Evolutionary conservation across 2,329 filamentous ascomycete genomes (phyloP).

Genomic region (Aureobasidium sp.): DNA sequence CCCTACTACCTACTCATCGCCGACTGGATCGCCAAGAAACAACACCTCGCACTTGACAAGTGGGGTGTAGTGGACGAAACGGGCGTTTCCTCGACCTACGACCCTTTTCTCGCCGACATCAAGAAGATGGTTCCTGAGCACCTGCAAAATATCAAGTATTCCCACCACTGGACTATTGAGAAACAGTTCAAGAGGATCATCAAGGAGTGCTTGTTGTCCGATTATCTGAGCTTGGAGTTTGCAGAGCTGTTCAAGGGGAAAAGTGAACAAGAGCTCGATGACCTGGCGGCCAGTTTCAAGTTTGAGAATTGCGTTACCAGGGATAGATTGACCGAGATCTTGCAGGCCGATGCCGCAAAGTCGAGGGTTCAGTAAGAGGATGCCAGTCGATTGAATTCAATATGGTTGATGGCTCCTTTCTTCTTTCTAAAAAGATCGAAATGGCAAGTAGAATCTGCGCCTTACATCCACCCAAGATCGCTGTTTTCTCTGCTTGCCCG

Average conservation of each 20-base stretch:
- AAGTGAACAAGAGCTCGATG: constrained; percentile 47
- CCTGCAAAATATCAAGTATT: constrained; percentile 17
- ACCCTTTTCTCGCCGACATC: constrained; percentile 16
- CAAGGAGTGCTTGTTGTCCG: constrained; percentile 17
- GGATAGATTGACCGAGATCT: constrained; percentile 45
- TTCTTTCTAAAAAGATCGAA: too few species aligned
- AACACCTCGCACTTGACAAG: constrained; percentile 44
- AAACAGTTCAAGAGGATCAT: constrained; percentile 18
- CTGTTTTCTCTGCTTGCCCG: too few species aligned
- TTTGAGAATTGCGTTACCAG: constrained; percentile 49
- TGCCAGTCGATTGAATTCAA: too few species aligned
- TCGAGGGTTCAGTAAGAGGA: not conserved
- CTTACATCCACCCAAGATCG: too few species aligned
- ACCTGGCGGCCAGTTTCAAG: constrained; percentile 47
- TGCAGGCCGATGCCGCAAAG: constrained; percentile 38
- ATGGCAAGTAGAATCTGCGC: too few species aligned
- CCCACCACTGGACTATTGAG: constrained; percentile 17
- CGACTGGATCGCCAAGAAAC: constrained; percentile 45
- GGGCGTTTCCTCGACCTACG: constrained; percentile 12
- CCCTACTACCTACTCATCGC: constrained; percentile 43
- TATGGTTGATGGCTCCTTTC: too few species aligned
- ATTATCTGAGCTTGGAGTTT: constrained; percentile 43
- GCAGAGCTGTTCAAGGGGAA: constrained; percentile 50
- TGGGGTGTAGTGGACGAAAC: constrained; percentile 38
- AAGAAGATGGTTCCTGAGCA: constrained; percentile 39